These are phyloP conservation scores for Fusarium coicis DNA, from an alignment of 2,329 filamentous ascomycete species.

Conservation along the genomic window DNA sequence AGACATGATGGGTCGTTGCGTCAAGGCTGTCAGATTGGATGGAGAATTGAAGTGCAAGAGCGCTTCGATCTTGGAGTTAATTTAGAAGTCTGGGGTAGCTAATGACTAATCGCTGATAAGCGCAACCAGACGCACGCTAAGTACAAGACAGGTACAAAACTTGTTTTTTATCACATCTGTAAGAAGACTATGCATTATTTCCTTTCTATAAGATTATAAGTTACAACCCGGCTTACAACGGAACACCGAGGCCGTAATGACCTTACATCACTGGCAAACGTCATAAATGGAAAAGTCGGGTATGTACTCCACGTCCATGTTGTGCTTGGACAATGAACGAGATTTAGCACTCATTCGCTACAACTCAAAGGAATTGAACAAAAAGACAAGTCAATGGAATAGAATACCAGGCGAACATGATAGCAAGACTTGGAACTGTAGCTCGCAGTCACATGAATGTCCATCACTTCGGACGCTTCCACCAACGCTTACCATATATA, in stretches of 20 bases:
- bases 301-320: too few relatives aligned
- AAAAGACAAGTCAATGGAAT: neutral
- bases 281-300: too few relatives aligned
- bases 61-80: neutral
- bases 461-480: fast-evolving
- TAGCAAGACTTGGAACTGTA: fast-evolving
- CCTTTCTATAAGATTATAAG: neutral
- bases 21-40: too few relatives aligned
- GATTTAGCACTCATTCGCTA: fast-evolving
- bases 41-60: too few relatives aligned
- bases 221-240: fast-evolving
- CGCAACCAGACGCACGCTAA: neutral
- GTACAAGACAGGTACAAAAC: fast-evolving
- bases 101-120: neutral
- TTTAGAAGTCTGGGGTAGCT: neutral
- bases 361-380: fast-evolving
- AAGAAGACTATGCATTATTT: neutral
- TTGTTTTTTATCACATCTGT: too few relatives aligned
- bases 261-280: too few relatives aligned
- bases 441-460: fast-evolving
- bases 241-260: fast-evolving
- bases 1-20: neutral
- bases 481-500: neutral
- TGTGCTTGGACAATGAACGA: too few relatives aligned
- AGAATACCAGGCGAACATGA: too few relatives aligned